Conservation (phyloP, 495 filamentous ascomycete species). For the Sphaerosporella brunnea region DNA sequence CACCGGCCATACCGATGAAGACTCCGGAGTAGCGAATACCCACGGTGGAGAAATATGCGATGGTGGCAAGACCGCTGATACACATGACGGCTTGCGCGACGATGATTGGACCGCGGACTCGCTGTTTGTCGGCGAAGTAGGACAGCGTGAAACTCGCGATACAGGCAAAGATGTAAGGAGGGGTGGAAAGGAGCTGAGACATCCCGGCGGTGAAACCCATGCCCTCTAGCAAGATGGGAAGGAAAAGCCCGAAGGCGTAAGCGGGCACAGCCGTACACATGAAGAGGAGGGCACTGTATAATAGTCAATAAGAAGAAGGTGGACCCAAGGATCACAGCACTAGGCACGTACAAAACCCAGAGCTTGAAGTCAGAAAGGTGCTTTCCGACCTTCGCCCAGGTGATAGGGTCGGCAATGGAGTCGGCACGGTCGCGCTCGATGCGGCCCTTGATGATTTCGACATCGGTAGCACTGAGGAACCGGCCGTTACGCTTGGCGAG, state of each 20-base stretch:
- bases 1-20: conserved; percentile 38
- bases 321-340: no score
- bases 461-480: conserved; percentile 34
- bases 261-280: conserved; percentile 30
- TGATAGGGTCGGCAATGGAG: conserved; percentile 28
- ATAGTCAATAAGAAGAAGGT: no score
- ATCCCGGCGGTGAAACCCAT: conserved; percentile 33
- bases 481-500: conserved; percentile 27
- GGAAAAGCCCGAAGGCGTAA: conserved; percentile 37
- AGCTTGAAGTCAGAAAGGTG: conserved; percentile 29
- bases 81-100: conserved; percentile 34
- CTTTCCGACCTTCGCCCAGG: conserved; percentile 22
- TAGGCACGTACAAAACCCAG: conserved; percentile 28
- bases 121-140: conserved; percentile 39
- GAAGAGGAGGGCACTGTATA: conserved; percentile 31
- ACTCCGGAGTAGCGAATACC: conserved; percentile 39
- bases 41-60: conserved; percentile 34
- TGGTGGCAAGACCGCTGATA: conserved; percentile 36
- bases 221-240: conserved; percentile 34
- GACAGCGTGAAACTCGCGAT: conserved; percentile 29
- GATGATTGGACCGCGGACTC: conserved; percentile 36
- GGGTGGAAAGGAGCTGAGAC: conserved; percentile 32
- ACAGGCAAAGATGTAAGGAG: conserved; percentile 29
- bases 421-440: conserved; percentile 40
- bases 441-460: conserved; percentile 35